Base-by-base conservation (phyloP, 257 asterid genomes). In the Avicennia marina region DNA sequence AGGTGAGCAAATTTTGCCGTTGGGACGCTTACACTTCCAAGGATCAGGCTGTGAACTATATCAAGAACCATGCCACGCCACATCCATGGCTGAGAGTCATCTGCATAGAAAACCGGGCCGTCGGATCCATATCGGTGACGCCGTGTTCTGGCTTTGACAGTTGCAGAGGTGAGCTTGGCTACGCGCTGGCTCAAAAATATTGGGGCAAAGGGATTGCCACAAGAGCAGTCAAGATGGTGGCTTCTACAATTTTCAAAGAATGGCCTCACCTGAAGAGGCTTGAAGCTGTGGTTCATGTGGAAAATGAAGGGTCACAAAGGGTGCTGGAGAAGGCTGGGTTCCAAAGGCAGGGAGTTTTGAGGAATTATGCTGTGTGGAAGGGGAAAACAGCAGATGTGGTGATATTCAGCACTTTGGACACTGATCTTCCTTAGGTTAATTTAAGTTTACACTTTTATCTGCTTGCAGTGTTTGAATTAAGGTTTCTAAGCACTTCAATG, bases 161-260 rank as follows among this genome's bases (percentile, higher is more conserved):
- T n/a, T 70, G 78, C 58, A 70, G 74, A 57, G 84, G 59, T 6
- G 78, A 69, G 55, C 65, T 84, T 24, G 85, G 89, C 1, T 84
- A 78, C 56, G 81, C 56, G 4, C 33, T 84, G 29, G 77, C 80
- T 1, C 40, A 48, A 17, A 63, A 76, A 44, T 68, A 78, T n/a
- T 81, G 88, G 89, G 81, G 82, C 11, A 78, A 60, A 65, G 89
- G 81, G 58, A 64, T 84, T 16, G 72, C 50, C 16, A 76, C 83
- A 0, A 52, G 41, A 21, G 89, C 81, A 7, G 72, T 75, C 11
- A 69, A 72, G 63, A 74, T 71, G 74, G 84, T 48, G 46, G 60
- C 36, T 6, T 16, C 66, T 4, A 34, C 27, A 0, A 65, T 81
- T 17, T 84, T 80, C 47, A 12, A n/a, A 0, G 88, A 78, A 58